phyloP scores from a whole-genome alignment of 345 rosid genomes.

The Noccaea bulbosa region DNA sequence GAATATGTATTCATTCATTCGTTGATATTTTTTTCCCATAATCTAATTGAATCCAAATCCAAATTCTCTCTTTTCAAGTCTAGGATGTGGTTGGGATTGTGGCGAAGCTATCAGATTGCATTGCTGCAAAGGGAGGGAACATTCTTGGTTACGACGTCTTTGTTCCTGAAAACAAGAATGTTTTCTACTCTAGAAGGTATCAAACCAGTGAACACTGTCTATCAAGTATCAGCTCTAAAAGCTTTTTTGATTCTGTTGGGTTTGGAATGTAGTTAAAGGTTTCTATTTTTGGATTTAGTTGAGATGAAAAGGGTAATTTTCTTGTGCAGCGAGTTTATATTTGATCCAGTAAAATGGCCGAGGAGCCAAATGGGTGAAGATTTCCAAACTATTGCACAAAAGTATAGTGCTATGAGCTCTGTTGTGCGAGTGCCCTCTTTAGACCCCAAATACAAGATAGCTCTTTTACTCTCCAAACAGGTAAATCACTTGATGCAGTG shows the following conservation, averaged over 20 bases:
- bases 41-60: slow-evolving; percentile 7
- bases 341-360: slow-evolving; percentile 81
- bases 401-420: slow-evolving; percentile 64
- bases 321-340: slow-evolving; percentile 55
- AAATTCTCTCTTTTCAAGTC: slow-evolving; percentile 6
- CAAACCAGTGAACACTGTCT: neutral
- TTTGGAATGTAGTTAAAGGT: slow-evolving; percentile 1
- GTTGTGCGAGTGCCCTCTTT: slow-evolving; percentile 78
- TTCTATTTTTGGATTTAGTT: slow-evolving; percentile 33
- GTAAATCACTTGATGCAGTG: slow-evolving; percentile 39
- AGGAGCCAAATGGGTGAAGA: slow-evolving; percentile 76
- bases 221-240: neutral
- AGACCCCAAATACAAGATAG: slow-evolving; percentile 88
- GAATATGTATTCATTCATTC: neutral
- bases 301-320: slow-evolving; percentile 30
- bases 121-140: slow-evolving; percentile 92
- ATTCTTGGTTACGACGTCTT: slow-evolving; percentile 90
- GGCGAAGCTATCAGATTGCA: slow-evolving; percentile 87
- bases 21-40: neutral
- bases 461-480: slow-evolving; percentile 82
- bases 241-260: slow-evolving; percentile 3
- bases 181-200: slow-evolving; percentile 93
- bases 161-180: slow-evolving; percentile 75
- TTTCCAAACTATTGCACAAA: slow-evolving; percentile 62
- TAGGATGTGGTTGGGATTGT: slow-evolving; percentile 92